A percentile compares a stretch with the other conserved stretches of the same genome.
Conservation (phyloP, 164 flowering plant species). For the Vitis amurensis region DNA sequence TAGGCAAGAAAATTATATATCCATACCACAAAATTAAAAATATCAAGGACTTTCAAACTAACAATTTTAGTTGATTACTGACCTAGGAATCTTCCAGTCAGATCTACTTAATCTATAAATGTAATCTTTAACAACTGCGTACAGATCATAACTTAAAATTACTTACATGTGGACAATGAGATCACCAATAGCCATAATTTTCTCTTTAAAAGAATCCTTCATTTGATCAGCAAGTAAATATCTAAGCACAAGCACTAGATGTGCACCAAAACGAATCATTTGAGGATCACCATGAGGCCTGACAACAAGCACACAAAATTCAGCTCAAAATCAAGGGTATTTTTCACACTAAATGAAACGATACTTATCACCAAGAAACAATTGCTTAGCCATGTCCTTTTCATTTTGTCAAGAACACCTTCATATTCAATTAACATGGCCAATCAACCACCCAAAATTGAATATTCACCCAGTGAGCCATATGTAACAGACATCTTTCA, state of each 20-base stretch:
- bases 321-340: neutral
- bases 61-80: neutral
- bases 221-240: constrained; percentile 72
- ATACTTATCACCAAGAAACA: neutral
- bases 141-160: neutral
- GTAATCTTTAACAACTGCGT: neutral
- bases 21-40: too few relatives aligned
- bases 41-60: too few relatives aligned
- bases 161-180: constrained; percentile 88
- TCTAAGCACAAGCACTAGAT: constrained; percentile 90
- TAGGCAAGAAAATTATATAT: too few relatives aligned
- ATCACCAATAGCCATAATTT: constrained; percentile 82
- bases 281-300: constrained; percentile 98
- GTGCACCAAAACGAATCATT: constrained; percentile 96
- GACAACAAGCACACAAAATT: constrained; percentile 16
- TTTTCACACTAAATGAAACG: neutral
- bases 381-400: too few relatives aligned
- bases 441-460: neutral
- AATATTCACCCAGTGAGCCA: neutral
- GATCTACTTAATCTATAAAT: neutral
- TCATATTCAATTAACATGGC: neutral
- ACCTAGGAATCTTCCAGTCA: neutral
- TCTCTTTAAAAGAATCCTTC: constrained; percentile 75
- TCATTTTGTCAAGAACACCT: too few relatives aligned
- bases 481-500: neutral